Conservation (phyloP, 371 early-diverging fungal species). For the Amoeboaphelidium protococcarum region DNA sequence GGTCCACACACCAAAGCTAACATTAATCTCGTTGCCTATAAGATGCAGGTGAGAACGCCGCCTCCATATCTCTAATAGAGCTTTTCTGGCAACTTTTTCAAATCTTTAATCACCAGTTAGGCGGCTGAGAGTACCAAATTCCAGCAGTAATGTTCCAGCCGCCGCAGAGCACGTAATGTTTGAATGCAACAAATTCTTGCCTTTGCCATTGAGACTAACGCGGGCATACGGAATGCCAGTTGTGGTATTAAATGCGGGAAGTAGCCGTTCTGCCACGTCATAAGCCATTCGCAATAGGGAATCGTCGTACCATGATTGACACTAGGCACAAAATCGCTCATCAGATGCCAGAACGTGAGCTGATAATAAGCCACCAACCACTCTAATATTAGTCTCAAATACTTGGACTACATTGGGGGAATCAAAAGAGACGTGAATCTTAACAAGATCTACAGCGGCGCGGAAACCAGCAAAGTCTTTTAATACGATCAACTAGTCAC, state of each 20-base stretch:
- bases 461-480: too few relatives aligned
- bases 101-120: conserved; percentile 42
- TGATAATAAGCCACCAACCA: conserved; percentile 60
- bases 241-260: conserved; percentile 67
- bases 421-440: neutral
- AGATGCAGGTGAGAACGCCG: conserved; percentile 39
- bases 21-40: conserved; percentile 56
- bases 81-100: conserved; percentile 17
- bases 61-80: conserved; percentile 44
- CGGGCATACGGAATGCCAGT: conserved; percentile 64
- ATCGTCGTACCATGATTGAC: conserved; percentile 27
- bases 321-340: conserved; percentile 13
- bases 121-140: conserved; percentile 73
- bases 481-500: too few relatives aligned
- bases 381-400: conserved; percentile 76
- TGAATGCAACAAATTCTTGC: conserved; percentile 2
- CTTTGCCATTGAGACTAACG: conserved; percentile 12
- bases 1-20: conserved; percentile 29
- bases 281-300: conserved; percentile 45
- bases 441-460: neutral
- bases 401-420: conserved; percentile 46
- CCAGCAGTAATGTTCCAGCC: conserved; percentile 71
- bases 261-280: conserved; percentile 55
- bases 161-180: conserved; percentile 71
- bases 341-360: conserved; percentile 64